Conservation (phyloP, 306 rosid species). For the Elaeagnus macrophylla region DNA sequence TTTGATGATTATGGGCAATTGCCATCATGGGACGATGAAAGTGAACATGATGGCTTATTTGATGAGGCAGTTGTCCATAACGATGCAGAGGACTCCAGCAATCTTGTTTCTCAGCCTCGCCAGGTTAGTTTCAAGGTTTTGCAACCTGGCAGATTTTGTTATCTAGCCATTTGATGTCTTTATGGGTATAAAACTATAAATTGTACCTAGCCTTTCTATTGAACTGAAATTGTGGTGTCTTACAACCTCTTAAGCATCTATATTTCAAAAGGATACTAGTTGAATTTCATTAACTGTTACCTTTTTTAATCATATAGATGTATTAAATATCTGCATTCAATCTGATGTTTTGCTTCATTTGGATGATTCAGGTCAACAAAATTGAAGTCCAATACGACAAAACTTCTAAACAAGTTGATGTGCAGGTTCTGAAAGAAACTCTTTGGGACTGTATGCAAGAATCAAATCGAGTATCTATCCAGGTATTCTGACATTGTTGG, state of each 20-base stretch:
- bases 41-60: constrained; percentile 41
- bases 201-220: neutral
- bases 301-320: neutral
- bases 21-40: constrained; percentile 61
- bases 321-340: constrained; percentile 6
- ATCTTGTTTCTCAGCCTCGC: constrained; percentile 83
- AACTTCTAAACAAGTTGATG: constrained; percentile 93
- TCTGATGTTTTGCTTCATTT: constrained; percentile 17
- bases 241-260: constrained; percentile 1
- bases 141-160: constrained; percentile 1
- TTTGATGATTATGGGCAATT: constrained; percentile 33
- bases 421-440: constrained; percentile 68
- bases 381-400: constrained; percentile 86
- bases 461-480: constrained; percentile 29
- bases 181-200: neutral
- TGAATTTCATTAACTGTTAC: neutral
- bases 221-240: constrained; percentile 1
- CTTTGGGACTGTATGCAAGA: constrained; percentile 74
- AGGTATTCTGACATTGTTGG: constrained; percentile 39
- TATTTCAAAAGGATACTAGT: neutral
- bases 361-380: constrained; percentile 64
- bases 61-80: constrained; percentile 52
- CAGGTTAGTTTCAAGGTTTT: constrained; percentile 45
- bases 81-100: constrained; percentile 60
- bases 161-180: neutral